These are phyloP conservation scores for Inga leiocalycina DNA, from an alignment of 306 rosid genomes.

Conservation along the genomic window DNA sequence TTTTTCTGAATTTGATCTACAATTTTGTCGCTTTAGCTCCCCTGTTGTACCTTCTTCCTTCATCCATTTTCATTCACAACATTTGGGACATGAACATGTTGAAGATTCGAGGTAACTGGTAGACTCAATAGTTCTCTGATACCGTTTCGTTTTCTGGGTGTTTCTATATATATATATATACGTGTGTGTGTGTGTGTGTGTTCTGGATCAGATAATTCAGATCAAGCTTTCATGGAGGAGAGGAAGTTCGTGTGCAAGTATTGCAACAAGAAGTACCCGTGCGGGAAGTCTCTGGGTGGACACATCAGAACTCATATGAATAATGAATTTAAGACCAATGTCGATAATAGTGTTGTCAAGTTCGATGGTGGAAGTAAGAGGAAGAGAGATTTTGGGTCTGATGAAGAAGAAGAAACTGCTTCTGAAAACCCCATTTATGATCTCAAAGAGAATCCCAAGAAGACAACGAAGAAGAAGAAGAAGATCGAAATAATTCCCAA, in stretches of 20 bases:
- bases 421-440: slow-evolving; percentile 52
- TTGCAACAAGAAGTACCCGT: slow-evolving; percentile 64
- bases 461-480: slow-evolving; percentile 67
- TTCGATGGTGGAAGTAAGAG: slow-evolving; percentile 47
- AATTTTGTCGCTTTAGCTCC: slow-evolving; percentile 30
- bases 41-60: not conserved
- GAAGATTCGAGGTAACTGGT: slow-evolving; percentile 49
- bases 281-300: slow-evolving; percentile 85
- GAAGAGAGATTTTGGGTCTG: slow-evolving; percentile 61
- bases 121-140: slow-evolving; percentile 8
- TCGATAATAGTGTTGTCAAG: slow-evolving; percentile 29
- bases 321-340: slow-evolving; percentile 1
- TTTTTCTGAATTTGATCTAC: slow-evolving; percentile 48
- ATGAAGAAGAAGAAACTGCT: slow-evolving; percentile 33
- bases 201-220: slow-evolving; percentile 36
- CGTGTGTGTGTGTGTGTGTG: not conserved
- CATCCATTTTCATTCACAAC: slow-evolving; percentile 4
- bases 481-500: slow-evolving; percentile 60
- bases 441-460: slow-evolving; percentile 84
- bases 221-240: slow-evolving; percentile 44
- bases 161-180: not conserved
- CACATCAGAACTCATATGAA: slow-evolving; percentile 79
- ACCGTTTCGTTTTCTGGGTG: not conserved
- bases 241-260: slow-evolving; percentile 76
- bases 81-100: slow-evolving; percentile 34